phyloP scores from a whole-genome alignment of 441 rosid genomes.

The Pelargonium australe region DNA sequence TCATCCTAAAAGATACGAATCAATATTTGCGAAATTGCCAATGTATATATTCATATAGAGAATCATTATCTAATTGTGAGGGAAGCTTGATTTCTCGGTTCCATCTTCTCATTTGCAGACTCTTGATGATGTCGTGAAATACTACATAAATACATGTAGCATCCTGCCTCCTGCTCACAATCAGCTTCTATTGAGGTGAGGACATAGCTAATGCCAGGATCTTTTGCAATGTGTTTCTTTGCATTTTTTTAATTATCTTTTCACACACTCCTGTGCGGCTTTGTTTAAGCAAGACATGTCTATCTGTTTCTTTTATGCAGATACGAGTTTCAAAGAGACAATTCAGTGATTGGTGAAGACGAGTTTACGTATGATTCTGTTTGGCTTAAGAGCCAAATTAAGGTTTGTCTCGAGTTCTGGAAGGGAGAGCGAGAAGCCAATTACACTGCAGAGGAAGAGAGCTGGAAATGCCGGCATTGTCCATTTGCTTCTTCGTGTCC shows the following conservation, averaged over 20 bases:
- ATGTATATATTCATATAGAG: too few relatives aligned
- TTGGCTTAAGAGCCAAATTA: constrained; percentile 43
- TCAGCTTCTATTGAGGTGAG: constrained; percentile 57
- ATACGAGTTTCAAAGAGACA: constrained; percentile 66
- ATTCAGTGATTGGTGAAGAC: constrained; percentile 61
- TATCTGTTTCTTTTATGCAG: constrained; percentile 29
- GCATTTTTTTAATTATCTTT: not conserved
- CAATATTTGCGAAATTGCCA: not conserved
- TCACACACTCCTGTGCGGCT: not conserved
- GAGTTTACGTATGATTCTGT: constrained; percentile 42
- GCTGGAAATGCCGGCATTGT: constrained; percentile 72
- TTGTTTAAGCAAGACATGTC: not conserved
- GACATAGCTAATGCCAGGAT: not conserved
- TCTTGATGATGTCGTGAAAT: constrained; percentile 52
- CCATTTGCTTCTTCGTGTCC: constrained; percentile 47
- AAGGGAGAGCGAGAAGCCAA: constrained; percentile 51
- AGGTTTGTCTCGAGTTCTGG: constrained; percentile 50
- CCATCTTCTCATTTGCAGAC: constrained; percentile 36
- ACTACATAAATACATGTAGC: constrained; percentile 43
- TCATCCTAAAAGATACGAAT: not conserved
- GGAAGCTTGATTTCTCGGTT: constrained; percentile 3
- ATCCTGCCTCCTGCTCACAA: constrained; percentile 46
- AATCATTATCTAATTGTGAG: not conserved
- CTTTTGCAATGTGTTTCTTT: not conserved
- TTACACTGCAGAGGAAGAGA: constrained; percentile 60